A percentile compares a stretch with the other conserved stretches of the same genome.
Evolutionary conservation across 2,329 filamentous ascomycete species (phyloP).

Genomic region (Aspergillus fijiensis): DNA sequence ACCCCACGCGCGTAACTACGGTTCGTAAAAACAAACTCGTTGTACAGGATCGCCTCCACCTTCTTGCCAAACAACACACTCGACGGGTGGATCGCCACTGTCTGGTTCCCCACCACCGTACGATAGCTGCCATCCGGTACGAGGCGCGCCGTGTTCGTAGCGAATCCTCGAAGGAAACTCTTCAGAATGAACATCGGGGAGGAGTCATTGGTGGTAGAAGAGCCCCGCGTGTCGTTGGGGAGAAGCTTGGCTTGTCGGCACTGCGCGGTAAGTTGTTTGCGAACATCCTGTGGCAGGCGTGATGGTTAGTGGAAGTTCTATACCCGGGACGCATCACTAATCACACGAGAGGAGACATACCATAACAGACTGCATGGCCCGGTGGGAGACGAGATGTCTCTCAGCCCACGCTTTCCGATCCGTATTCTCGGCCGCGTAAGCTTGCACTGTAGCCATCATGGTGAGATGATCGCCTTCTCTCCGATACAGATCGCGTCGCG

Average conservation of each 20-base stretch:
- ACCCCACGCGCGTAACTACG: slow-evolving; percentile 63
- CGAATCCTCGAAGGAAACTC: slow-evolving; percentile 59
- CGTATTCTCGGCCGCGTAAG: slow-evolving; percentile 57
- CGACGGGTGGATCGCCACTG: slow-evolving; percentile 62
- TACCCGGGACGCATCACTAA: neutral
- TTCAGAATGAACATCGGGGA: slow-evolving; percentile 53
- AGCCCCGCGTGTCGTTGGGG: slow-evolving; percentile 22
- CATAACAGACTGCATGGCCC: slow-evolving; percentile 66
- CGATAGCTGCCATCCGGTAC: slow-evolving; percentile 62
- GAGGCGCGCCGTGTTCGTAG: slow-evolving; percentile 59
- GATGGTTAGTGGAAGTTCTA: slow-evolving; percentile 8
- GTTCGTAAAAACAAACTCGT: slow-evolving; percentile 65
- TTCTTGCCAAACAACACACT: slow-evolving; percentile 61
- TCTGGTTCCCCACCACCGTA: slow-evolving; percentile 61
- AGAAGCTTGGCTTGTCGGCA: slow-evolving; percentile 52
- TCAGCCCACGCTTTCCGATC: slow-evolving; percentile 62
- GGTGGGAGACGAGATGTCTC: slow-evolving; percentile 59
- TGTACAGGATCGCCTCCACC: slow-evolving; percentile 63
- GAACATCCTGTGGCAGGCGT: slow-evolving; percentile 50
- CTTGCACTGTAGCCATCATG: slow-evolving; percentile 59
- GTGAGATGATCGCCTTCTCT: slow-evolving; percentile 66
- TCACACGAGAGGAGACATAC: slow-evolving; percentile 25
- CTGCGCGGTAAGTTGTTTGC: slow-evolving; percentile 60
- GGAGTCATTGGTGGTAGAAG: slow-evolving; percentile 26
- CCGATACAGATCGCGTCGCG: slow-evolving; percentile 56